Percentiles rank a stretch among this genome's conserved stretches.
These are phyloP conservation scores for Cladosporium sp. DNA, from an alignment of 2,329 filamentous ascomycete species.

Conservation along the genomic window DNA sequence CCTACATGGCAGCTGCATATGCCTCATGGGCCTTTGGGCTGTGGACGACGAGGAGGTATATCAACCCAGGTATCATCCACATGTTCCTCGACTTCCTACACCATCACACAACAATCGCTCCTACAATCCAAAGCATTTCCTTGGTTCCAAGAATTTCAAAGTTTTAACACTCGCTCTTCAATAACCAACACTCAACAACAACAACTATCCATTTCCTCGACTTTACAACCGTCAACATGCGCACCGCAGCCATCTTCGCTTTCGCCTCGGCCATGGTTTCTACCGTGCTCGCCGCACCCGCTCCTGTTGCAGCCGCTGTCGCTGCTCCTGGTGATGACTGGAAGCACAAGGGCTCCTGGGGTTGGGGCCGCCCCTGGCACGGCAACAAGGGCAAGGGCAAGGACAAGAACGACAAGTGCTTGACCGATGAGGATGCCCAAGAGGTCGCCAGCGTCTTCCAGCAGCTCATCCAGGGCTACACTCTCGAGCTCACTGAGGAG, in stretches of 20 bases:
- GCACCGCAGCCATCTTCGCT: constrained; percentile 26
- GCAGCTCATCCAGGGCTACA: constrained; percentile 34
- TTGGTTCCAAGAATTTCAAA: neutral
- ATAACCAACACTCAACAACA: constrained; percentile 1
- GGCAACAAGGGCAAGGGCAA: constrained; percentile 22
- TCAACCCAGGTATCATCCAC: constrained; percentile 16
- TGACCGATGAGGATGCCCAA: constrained; percentile 28
- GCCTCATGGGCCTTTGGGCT: constrained; percentile 1
- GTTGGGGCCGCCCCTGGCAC: constrained; percentile 22
- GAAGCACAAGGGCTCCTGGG: constrained; percentile 24
- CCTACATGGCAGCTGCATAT: constrained; percentile 10
- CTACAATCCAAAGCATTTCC: constrained; percentile 3
- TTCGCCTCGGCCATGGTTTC: constrained; percentile 24
- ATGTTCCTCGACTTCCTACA: neutral
- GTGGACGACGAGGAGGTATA: constrained; percentile 15
- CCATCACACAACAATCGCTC: constrained; percentile 19
- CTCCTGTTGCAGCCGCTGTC: constrained; percentile 17
- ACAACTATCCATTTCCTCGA: neutral
- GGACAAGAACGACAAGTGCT: constrained; percentile 23
- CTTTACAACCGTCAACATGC: constrained; percentile 22
- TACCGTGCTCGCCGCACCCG: constrained; percentile 25
- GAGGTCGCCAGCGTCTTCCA: constrained; percentile 33
- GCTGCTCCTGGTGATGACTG: constrained; percentile 16
- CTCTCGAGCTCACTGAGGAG: constrained; percentile 30
- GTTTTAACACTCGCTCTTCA: constrained; percentile 9